Percentiles rank a stretch among this genome's conserved stretches.
Evolutionary conservation across 2,329 filamentous ascomycete genomes (phyloP).

Genomic region (Tolypocladium paradoxum): DNA sequence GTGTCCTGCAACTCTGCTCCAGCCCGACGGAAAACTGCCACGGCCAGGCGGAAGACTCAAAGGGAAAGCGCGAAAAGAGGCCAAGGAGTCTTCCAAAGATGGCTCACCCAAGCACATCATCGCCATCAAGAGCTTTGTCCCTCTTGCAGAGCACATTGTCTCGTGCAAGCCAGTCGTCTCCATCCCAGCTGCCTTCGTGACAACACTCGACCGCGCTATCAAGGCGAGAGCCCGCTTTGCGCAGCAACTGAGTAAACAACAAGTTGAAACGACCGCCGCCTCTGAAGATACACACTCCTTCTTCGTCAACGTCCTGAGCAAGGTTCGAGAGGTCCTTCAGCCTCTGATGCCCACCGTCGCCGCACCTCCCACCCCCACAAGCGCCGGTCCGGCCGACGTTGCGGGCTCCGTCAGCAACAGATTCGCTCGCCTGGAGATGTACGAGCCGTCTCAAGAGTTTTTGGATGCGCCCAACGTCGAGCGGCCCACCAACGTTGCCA

Average conservation of each 20-base stretch:
- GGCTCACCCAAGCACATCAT: slow-evolving; percentile 21
- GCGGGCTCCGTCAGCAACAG: slow-evolving; percentile 11
- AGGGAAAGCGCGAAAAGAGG: slow-evolving; percentile 7
- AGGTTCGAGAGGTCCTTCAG: slow-evolving; percentile 20
- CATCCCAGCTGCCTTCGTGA: slow-evolving; percentile 17
- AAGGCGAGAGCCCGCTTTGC: slow-evolving; percentile 18
- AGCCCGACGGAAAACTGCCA: slow-evolving; percentile 8
- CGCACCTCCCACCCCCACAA: no score
- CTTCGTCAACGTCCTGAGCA: slow-evolving; percentile 24
- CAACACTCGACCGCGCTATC: slow-evolving; percentile 27
- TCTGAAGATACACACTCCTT: slow-evolving; percentile 19
- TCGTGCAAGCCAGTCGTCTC: slow-evolving; percentile 8
- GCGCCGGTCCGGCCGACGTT: slow-evolving; percentile 1
- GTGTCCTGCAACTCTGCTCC: slow-evolving; percentile 14
- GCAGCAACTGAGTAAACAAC: slow-evolving; percentile 7
- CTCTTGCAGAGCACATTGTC: slow-evolving; percentile 25
- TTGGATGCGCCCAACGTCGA: slow-evolving; percentile 15
- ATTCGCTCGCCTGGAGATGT: slow-evolving; percentile 23
- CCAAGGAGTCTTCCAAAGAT: slow-evolving; percentile 7
- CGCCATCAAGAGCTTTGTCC: slow-evolving; percentile 24
- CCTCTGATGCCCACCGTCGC: slow-evolving; percentile 10
- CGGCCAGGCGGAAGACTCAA: slow-evolving; percentile 10
- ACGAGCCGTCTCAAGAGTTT: slow-evolving; percentile 27
- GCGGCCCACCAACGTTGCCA: not conserved
- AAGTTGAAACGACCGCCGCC: slow-evolving; percentile 4